Conservation (phyloP, 495 filamentous ascomycete species). For the Pyronema domesticum region DNA sequence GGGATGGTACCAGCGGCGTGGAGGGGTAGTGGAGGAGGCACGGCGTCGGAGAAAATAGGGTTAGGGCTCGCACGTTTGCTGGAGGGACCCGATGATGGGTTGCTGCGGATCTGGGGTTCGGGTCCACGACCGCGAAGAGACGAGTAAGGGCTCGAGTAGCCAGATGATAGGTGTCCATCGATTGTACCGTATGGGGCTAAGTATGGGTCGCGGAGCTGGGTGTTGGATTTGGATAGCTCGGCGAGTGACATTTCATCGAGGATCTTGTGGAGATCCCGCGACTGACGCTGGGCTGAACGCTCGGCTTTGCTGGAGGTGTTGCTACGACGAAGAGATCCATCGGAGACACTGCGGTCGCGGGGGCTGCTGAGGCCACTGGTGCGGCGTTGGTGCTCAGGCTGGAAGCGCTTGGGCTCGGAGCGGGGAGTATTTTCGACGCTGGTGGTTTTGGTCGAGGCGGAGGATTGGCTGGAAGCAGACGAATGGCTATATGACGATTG, state of each 20-base stretch:
- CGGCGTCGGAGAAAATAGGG: background rate
- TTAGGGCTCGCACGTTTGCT: slow-evolving; percentile 1
- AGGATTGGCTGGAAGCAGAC: slow-evolving; percentile 21
- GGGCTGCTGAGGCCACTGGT: background rate
- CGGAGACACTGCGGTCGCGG: background rate
- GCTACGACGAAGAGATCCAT: slow-evolving; percentile 10
- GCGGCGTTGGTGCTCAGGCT: background rate
- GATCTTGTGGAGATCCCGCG: too few species aligned
- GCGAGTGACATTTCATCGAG: too few species aligned
- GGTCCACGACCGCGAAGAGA: background rate
- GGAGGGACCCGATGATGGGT: background rate
- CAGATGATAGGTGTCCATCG: too few species aligned
- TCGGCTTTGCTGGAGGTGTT: slow-evolving; percentile 16
- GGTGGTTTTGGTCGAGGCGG: slow-evolving; percentile 18
- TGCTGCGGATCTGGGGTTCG: background rate
- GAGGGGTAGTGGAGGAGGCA: background rate
- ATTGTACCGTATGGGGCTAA: too few species aligned
- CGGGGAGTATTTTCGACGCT: slow-evolving; percentile 19
- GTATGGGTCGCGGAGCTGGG: too few species aligned
- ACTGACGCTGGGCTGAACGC: background rate
- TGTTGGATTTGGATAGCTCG: too few species aligned
- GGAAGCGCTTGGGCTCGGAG: slow-evolving; percentile 16
- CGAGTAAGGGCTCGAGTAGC: background rate
- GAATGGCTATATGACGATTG: slow-evolving; percentile 22
- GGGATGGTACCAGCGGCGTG: background rate